phyloP scores from a whole-genome alignment of 164 flowering plant genomes.

The Tetrastigma voinierianum region DNA sequence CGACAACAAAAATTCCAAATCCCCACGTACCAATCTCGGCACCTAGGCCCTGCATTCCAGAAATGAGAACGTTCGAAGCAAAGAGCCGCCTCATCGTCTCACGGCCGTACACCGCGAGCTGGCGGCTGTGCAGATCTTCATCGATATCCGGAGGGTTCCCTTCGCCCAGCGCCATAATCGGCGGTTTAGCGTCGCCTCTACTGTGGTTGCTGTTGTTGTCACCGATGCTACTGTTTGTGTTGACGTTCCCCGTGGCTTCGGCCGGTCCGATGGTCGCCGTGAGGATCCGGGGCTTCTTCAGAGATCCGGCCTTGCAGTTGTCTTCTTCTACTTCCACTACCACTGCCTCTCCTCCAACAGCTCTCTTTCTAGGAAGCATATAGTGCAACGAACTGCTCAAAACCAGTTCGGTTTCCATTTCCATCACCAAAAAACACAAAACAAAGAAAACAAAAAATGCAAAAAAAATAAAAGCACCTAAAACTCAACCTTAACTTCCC shows the following conservation, averaged over 20 bases:
- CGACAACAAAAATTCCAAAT: not conserved
- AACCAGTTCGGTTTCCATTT: slow-evolving; percentile 19
- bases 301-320: slow-evolving; percentile 2
- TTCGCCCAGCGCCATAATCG: slow-evolving; percentile 35
- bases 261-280: slow-evolving; percentile 10
- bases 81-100: slow-evolving; percentile 92
- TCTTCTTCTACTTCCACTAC: slow-evolving; percentile 9
- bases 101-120: slow-evolving; percentile 94
- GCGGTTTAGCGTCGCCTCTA: not conserved
- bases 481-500: slow-evolving; percentile 2
- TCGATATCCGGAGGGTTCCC: slow-evolving; percentile 60
- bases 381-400: slow-evolving; percentile 43
- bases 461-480: not conserved
- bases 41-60: slow-evolving; percentile 96
- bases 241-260: slow-evolving; percentile 12
- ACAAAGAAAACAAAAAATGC: slow-evolving; percentile 1
- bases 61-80: slow-evolving; percentile 78
- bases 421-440: slow-evolving; percentile 10
- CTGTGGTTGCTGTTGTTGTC: slow-evolving; percentile 9
- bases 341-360: slow-evolving; percentile 34
- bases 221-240: slow-evolving; percentile 3
- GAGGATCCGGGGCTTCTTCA: slow-evolving; percentile 34
- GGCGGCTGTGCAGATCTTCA: slow-evolving; percentile 94
- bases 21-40: slow-evolving; percentile 78
- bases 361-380: slow-evolving; percentile 70